Conservation (phyloP, 2,329 filamentous ascomycete genomes). For the Diaporthe ampelina region DNA sequence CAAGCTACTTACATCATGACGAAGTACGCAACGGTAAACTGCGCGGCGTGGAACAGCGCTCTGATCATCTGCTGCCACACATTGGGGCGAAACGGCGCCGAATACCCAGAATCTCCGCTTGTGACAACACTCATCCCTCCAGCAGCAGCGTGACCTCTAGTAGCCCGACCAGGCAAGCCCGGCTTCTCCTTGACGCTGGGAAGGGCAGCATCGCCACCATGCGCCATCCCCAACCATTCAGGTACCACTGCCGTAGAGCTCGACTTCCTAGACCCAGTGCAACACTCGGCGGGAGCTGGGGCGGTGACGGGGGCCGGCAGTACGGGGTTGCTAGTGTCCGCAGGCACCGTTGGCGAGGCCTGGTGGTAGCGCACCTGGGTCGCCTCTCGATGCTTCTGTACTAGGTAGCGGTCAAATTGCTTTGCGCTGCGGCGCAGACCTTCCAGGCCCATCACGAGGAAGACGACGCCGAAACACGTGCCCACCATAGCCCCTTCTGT, state of each 20-base stretch:
- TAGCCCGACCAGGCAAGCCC: background rate
- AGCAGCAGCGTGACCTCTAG: too few species aligned
- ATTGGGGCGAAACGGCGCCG: slow-evolving; percentile 65
- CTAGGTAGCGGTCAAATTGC: slow-evolving; percentile 79
- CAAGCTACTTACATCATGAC: slow-evolving; percentile 72
- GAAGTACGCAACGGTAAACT: slow-evolving; percentile 83
- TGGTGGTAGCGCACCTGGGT: slow-evolving; percentile 44
- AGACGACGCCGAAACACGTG: slow-evolving; percentile 82
- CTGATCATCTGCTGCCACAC: slow-evolving; percentile 76
- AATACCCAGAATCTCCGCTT: background rate
- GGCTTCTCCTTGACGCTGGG: background rate
- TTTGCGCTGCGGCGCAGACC: slow-evolving; percentile 77
- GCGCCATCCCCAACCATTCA: background rate
- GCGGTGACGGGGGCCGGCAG: slow-evolving; percentile 33
- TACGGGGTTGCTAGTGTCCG: background rate
- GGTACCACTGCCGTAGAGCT: background rate
- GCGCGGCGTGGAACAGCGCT: slow-evolving; percentile 76
- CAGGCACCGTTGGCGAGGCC: slow-evolving; percentile 32
- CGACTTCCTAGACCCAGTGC: slow-evolving; percentile 15
- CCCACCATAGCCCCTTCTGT: slow-evolving; percentile 81
- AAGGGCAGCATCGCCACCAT: background rate
- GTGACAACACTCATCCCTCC: slow-evolving; percentile 19
- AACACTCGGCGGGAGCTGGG: slow-evolving; percentile 13
- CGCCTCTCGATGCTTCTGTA: slow-evolving; percentile 61
- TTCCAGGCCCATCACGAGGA: slow-evolving; percentile 81